Evolutionary conservation across 2,329 filamentous ascomycete species (phyloP).

Genomic region (Phyllosticta ampelicida): DNA sequence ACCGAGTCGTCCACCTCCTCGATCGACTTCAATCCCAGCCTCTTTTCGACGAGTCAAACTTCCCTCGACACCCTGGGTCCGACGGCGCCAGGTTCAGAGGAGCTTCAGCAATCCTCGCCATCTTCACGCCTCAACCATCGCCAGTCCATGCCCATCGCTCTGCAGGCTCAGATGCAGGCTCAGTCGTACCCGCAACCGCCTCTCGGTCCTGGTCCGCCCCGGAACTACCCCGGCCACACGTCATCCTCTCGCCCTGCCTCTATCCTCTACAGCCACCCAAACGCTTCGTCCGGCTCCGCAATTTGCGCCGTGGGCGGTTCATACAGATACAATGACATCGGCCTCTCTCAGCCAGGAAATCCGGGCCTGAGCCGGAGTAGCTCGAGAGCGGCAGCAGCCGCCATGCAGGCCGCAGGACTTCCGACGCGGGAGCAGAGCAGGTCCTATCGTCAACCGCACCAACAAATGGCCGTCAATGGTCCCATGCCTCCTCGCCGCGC

Average conservation of each 20-base stretch:
- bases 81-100: constrained; percentile 18
- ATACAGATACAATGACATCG: constrained; percentile 39
- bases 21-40: constrained; percentile 32
- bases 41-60: constrained; percentile 22
- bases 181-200: constrained; percentile 19
- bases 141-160: constrained; percentile 33
- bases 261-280: constrained; percentile 39
- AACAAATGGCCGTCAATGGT: constrained; percentile 46
- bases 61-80: constrained; percentile 15
- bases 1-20: constrained; percentile 17
- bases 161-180: constrained; percentile 31
- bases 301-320: constrained; percentile 23
- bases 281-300: constrained; percentile 36
- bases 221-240: constrained; percentile 20
- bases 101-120: constrained; percentile 19
- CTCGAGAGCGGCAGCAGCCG: constrained; percentile 49
- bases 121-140: constrained; percentile 28
- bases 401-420: constrained; percentile 45
- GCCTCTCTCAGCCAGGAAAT: constrained; percentile 27
- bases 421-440: constrained; percentile 60
- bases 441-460: constrained; percentile 50
- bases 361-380: constrained; percentile 50
- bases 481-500: constrained; percentile 59
- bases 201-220: constrained; percentile 17
- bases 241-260: constrained; percentile 29